Evolutionary conservation across 371 early-diverging fungal species (phyloP), one percentile per base, ranked within the genome.

Genomic region (Mortierella polycephala): DNA sequence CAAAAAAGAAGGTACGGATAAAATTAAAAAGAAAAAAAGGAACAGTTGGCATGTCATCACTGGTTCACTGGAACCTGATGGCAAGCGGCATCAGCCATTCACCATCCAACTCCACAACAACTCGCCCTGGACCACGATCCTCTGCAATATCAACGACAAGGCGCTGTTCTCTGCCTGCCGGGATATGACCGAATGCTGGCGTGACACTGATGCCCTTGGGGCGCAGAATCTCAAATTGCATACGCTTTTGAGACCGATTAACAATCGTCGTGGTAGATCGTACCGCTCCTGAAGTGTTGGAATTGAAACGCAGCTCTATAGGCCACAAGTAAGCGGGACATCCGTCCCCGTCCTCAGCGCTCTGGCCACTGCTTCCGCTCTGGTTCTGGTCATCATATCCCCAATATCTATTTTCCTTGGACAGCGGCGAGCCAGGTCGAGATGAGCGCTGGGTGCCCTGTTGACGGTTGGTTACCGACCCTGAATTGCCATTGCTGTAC

Each of bases 261-360:
- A 51, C 64, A 20, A 74, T 18, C 6, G 74, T 74, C 58, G 68
- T 69, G 21, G 39, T 51, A 30, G 64, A 47, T 11, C 61, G 64
- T 42, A 74, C 54, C n/a, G 59, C 69, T n/a, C 74, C 74, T n/a
- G 60, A 56, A 39, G 61, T 50, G 41, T 56, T 67, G 30, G 56
- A 44, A 5, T 57, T 56, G 57, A 74, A 74, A 3, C 60, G 55
- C 16, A 74, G 54, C 14, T 74, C 74, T 42, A 64, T 68, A 46
- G 74, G 74, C 41, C 74, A 69, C 41, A 74, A 64, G 64, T 74
- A 64, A 7, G 74, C 74, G 39, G 74, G 64, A 37, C 74, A 74
- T 21, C 53, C 53, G 13, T 59, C 50, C n/a, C 47, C 60, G 2
- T 47, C 23, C 12, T 39, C 39, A 20, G 16, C 44, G 10, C 14